A percentile compares a stretch with the other conserved stretches of the same genome.
Conservation (phyloP, 768 basidiomycete species). For the Leucosporidium yakuticum region DNA sequence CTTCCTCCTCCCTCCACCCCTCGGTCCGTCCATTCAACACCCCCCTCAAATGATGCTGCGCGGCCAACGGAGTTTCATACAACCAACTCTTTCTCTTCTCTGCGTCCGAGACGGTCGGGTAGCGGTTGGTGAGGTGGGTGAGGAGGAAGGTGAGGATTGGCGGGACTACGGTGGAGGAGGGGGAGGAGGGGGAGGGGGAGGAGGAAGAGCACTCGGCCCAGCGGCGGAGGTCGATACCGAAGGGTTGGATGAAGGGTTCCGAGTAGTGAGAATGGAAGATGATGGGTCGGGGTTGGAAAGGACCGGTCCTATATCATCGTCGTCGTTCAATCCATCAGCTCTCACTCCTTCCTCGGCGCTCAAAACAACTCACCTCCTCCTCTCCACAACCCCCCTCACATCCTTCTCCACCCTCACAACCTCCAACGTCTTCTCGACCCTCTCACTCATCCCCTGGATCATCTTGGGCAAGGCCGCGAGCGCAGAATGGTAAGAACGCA, state of each 20-base stretch:
- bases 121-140: constrained; percentile 58
- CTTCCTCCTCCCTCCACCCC: constrained; percentile 41
- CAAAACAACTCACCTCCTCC: constrained; percentile 5
- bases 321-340: not conserved
- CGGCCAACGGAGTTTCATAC: constrained; percentile 76
- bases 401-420: constrained; percentile 23
- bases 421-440: constrained; percentile 17
- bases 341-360: not conserved
- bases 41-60: constrained; percentile 79
- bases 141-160: constrained; percentile 67
- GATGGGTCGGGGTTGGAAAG: constrained; percentile 79
- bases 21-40: constrained; percentile 57
- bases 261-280: constrained; percentile 51
- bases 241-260: constrained; percentile 17
- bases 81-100: constrained; percentile 90
- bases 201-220: constrained; percentile 42
- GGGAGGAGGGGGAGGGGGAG: constrained; percentile 42
- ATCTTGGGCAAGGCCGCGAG: constrained; percentile 6
- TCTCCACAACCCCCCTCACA: constrained; percentile 20
- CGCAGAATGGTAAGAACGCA: constrained; percentile 16
- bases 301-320: constrained; percentile 58
- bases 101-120: constrained; percentile 58
- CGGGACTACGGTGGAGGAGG: constrained; percentile 56
- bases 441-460: not conserved
- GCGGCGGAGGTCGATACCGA: constrained; percentile 32